Evolutionary conservation across 2,329 filamentous ascomycete species (phyloP), one percentile per base, ranked within the genome.

Genomic region (Pseudogymnoascus sp.): DNA sequence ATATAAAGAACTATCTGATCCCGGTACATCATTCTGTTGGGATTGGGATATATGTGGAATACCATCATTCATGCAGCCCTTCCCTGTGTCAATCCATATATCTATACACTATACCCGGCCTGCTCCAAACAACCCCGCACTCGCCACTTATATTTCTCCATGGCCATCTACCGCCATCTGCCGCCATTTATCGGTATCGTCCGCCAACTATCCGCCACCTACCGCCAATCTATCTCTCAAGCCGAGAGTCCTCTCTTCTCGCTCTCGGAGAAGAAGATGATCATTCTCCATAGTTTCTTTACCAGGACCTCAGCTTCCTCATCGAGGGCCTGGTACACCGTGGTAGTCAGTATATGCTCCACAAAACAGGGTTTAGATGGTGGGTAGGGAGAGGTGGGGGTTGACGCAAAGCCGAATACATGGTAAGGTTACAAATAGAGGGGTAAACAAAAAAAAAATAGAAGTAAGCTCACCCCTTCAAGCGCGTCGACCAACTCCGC

Each of bases 211-310:
- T 23, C 18, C 40, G 11, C 40, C 40, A 43, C 40, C 41, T 23
- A 23, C 18, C 18, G 11, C 40, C 14, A 21, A 11, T 12, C 18
- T 33, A 33, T 11, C 18, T 7, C 43, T 55, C 49, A 55, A 21
- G 86, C 84, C 18, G 89, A 89, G 65, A 97, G 79, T 1, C 93
- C 93, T 66, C 92, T 82, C 79, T 95, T 96, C 82, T 96, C 93
- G 71, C 89, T 90, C 76, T 97, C 93, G 5, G 91, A 95, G 71
- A 93, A 97, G 85, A 97, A 97, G 71, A 97, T 96, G 63, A 97
- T 87, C 91, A 97, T 96, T 60, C 93, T 86, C 95, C 95, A 99
- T 37, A 99, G 83, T 79, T 97, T 97, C 84, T 91, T 96, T 59
- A 97, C 93, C 68, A 99, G 79, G 25, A 90, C 88, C 75, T 97